These are phyloP conservation scores for Wickerhamiella bombiphila DNA, from an alignment of 805 yeast species.

Conservation along the genomic window DNA sequence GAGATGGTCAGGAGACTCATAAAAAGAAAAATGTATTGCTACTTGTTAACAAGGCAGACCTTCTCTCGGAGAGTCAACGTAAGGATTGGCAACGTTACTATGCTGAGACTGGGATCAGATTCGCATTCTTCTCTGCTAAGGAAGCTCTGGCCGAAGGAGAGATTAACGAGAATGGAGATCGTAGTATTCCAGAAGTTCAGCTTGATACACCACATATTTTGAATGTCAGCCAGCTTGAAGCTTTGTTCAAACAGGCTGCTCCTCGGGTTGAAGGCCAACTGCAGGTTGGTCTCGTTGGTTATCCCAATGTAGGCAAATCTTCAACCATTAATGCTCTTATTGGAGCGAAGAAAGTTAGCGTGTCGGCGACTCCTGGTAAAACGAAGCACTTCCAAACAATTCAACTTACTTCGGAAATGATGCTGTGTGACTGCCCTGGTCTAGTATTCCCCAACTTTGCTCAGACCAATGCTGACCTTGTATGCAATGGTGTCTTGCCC, in stretches of 20 bases:
- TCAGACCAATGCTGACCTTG: slow-evolving; percentile 88
- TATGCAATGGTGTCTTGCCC: slow-evolving; percentile 96
- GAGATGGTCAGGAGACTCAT: slow-evolving; percentile 23
- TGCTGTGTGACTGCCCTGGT: slow-evolving; percentile 98
- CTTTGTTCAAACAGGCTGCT: slow-evolving; percentile 57
- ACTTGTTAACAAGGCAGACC: slow-evolving; percentile 86
- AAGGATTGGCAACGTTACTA: slow-evolving; percentile 79
- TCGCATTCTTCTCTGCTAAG: slow-evolving; percentile 85
- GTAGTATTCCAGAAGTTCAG: slow-evolving; percentile 4
- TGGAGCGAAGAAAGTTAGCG: slow-evolving; percentile 96
- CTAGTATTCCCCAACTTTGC: slow-evolving; percentile 97
- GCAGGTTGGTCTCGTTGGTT: slow-evolving; percentile 93
- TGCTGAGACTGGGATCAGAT: slow-evolving; percentile 49
- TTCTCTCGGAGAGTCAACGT: slow-evolving; percentile 65
- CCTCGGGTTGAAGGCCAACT: slow-evolving; percentile 51
- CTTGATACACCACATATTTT: slow-evolving; percentile 49
- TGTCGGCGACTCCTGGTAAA: slow-evolving; percentile 96
- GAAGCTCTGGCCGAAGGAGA: slow-evolving; percentile 52
- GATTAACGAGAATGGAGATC: slow-evolving; percentile 15
- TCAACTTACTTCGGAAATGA: slow-evolving; percentile 61
- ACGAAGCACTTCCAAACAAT: slow-evolving; percentile 98
- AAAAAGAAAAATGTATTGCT: slow-evolving; percentile 72
- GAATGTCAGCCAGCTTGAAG: slow-evolving; percentile 73
- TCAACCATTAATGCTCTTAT: slow-evolving; percentile 96
- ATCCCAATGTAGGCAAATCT: slow-evolving; percentile 93